These are phyloP conservation scores for Ilex aquifolium DNA, from an alignment of 257 asterid genomes.

Conservation along the genomic window DNA sequence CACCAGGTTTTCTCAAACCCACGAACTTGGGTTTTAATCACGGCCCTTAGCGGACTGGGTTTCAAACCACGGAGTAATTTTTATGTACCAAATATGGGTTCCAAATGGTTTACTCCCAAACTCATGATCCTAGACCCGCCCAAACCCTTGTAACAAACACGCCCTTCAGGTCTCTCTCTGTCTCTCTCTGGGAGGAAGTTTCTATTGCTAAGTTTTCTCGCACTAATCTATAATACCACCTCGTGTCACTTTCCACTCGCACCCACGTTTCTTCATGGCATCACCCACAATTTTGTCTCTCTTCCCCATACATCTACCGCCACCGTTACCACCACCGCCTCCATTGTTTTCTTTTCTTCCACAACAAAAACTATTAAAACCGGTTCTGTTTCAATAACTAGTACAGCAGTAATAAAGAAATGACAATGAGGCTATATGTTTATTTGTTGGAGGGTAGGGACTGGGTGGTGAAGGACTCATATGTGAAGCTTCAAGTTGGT, in stretches of 20 bases:
- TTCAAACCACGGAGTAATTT: too few species aligned
- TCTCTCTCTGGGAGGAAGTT: not conserved
- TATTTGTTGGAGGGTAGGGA: slow-evolving; percentile 66
- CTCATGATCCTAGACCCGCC: too few species aligned
- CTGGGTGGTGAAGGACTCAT: slow-evolving; percentile 51
- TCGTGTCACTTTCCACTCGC: slow-evolving; percentile 48
- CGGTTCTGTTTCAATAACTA: not conserved
- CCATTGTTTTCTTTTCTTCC: not conserved
- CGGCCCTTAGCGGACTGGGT: too few species aligned
- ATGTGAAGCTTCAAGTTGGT: slow-evolving; percentile 63
- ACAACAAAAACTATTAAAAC: not conserved
- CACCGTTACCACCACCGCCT: slow-evolving; percentile 18
- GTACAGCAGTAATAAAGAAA: not conserved
- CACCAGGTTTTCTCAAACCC: too few species aligned
- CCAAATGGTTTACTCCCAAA: too few species aligned
- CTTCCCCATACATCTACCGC: slow-evolving; percentile 11
- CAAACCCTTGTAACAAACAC: too few species aligned
- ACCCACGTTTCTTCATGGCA: slow-evolving; percentile 56
- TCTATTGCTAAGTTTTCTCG: not conserved
- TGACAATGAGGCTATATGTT: slow-evolving; percentile 59
- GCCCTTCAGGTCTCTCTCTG: not conserved
- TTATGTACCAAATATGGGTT: too few species aligned
- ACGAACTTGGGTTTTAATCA: too few species aligned
- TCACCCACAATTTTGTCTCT: slow-evolving; percentile 22
- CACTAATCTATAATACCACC: not conserved